Evolutionary conservation across 495 filamentous ascomycete species (phyloP), one percentile per base, ranked within the genome.

Genomic region (Zalerion maritima): DNA sequence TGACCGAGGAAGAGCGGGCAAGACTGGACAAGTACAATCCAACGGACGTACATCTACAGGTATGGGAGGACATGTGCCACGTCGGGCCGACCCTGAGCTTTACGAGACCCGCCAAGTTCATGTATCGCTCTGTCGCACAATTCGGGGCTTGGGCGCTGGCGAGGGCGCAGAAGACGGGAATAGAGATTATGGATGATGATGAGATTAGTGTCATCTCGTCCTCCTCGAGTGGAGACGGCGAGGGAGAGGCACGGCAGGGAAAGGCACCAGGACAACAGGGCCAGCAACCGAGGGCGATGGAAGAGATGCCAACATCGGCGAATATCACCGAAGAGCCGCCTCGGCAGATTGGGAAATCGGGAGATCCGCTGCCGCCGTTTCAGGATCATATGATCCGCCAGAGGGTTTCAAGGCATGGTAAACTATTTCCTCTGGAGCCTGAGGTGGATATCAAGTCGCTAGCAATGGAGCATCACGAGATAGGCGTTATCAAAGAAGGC

Each of bases 61-160:
- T 96, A 5, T 94, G 87, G 82, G 87, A 94, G 18, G 73, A 92
- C 44, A 57, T 93, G 11, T 96, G 87, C 36, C 87, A 96, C 46
- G 87, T 93, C 8, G 80, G 77, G 2, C 81, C 84, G 4, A 91
- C 84, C 1, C 58, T 96, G 8, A 87, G 80, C 47, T 96, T 87
- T 44, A 94, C 87, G 0, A 62, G 73, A n/a, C 87, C 87, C 1
- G 87, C 87, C 6, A 96, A 94, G 43, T 81, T 78, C 46, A 93
- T 94, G 83, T 94, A 79, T 47, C 69, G 83, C 14, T 75, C 76
- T 5, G 73, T 94, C 14, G 80, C 87, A 1, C 85, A 94, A 33
- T 94, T 96, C 46, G 81, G 83, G 6, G 80, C 83, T 0, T 93
- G 85, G 85, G 76, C 79, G 5, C 55, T 94, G 11, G 81, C 84